Evolutionary conservation across 1,284 basidiomycete genomes (phyloP), one percentile per base, ranked within the genome.

Genomic region (Papiliotrema fonsecae): DNA sequence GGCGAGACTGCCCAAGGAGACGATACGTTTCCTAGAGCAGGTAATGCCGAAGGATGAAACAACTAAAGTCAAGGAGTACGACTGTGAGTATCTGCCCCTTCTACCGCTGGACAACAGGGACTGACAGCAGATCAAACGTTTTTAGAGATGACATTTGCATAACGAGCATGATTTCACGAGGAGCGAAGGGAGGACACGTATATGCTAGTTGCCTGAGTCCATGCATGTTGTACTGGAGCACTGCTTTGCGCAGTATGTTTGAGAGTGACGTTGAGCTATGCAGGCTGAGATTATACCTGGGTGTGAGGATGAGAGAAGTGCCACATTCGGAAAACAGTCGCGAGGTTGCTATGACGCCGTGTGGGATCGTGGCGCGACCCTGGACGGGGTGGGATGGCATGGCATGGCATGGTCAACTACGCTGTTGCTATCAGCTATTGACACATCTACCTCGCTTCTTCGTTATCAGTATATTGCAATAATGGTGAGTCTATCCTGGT

Each of bases 1-100:
- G 50, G 90, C 92, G n/a, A 81, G 86, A 50, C 77, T 98, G 10
- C 87, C 93, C 1, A 77, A 79, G 16, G 78, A 80, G 50, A 82
- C 88, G 0, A 84, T 94, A 49, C 84, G 87, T 36, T 97, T 93
- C 71, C 77, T 98, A 56, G 81, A 55, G n/a, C 60, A 64, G 18
- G 55, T 56, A n/a, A 73, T 73, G 67, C 65, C 68, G 2, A 37
- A n/a, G 58, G 24, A 39, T 14, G 47, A 47, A 16, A 28, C 25
- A 24, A 30, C 27, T 14, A 11, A 38, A 38, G 37, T 18, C n/a
- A 50, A 34, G 34, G 51, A 46, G 4, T 73, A 65, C 47, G 69
- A 73, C 45, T 74, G 70, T 70, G 45, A 67, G 72, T 66, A 3
- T 10, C 16, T 19, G 26, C 13, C 21, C 41, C 27, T 35, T 14